Evolutionary conservation across 1,284 basidiomycete genomes (phyloP), one percentile per base, ranked within the genome.

Genomic region (Cutaneotrichosporon sp.): DNA sequence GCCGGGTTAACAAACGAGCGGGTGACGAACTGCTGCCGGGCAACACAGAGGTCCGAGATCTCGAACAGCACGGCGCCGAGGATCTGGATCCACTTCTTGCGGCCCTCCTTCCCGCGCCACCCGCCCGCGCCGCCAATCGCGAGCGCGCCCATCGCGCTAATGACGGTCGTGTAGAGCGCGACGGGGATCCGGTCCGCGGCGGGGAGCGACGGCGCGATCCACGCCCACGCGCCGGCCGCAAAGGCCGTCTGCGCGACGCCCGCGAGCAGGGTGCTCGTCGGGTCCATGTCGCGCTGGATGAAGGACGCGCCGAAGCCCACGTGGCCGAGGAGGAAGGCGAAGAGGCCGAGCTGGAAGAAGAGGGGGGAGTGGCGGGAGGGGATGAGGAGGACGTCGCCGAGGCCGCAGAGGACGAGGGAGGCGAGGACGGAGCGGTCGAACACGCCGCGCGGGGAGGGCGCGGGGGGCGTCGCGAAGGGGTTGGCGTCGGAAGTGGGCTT

Each of bases 291-390:
- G 10, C 58, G 46, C 18, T 51, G 43, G 31, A 33, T 33, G 31
- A 64, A 67, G 18, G 58, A 54, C 22, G 54, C 25, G 18, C 31
- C 62, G 57, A 59, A 67, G 8, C 57, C 65, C 20, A 64, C 24
- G 54, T 63, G 65, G 14, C 51, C 65, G 57, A 67, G 57, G 52
- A 67, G 59, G 57, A 67, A 67, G 11, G 61, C 38, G 54, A 56
- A 52, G 20, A 67, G 62, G 14, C 65, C 62, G 2, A 56, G 61
- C 47, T 58, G 45, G 61, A 66, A 66, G 34, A 42, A 51, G 2
- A 14, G 51, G 4, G 27, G 43, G 29, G 56, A 58, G 47, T 55
- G 38, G 47, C 36, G 20, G 3, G 43, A 27, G 33, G 42, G 46
- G 31, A 67, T 56, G 18, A 64, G 62, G 31, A 60, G 50, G n/a